Percentiles rank a stretch among this genome's conserved stretches.
These are phyloP conservation scores for Diaporthe citri DNA, from an alignment of 2,329 filamentous ascomycete species.

Conservation along the genomic window DNA sequence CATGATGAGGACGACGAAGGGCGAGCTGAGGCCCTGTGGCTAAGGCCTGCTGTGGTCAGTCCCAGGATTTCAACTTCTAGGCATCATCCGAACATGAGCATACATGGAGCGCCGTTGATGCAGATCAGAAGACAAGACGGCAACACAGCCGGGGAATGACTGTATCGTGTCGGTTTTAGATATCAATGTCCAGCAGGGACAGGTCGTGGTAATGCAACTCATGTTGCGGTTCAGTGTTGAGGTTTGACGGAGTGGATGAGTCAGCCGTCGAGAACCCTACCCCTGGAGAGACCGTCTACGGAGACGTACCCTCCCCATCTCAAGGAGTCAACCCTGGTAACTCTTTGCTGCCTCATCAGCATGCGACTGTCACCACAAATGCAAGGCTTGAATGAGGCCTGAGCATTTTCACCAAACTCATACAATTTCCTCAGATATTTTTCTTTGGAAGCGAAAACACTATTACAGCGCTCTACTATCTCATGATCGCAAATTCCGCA, in stretches of 20 bases:
- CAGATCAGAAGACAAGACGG: neutral
- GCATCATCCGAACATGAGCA: neutral
- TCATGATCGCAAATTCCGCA: too few relatives aligned
- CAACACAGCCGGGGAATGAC: neutral
- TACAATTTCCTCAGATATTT: too few relatives aligned
- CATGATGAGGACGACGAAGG: neutral
- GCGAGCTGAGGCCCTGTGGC: neutral
- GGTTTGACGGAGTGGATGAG: neutral
- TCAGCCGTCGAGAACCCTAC: neutral
- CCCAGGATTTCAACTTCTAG: neutral
- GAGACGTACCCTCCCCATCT: neutral
- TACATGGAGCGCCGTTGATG: neutral
- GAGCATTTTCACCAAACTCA: too few relatives aligned
- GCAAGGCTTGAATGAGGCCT: neutral
- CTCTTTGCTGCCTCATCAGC: too few relatives aligned
- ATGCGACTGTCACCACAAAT: neutral
- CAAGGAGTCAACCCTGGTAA: too few relatives aligned
- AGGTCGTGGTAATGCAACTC: neutral
- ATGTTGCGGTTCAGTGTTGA: neutral
- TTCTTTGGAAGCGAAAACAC: too few relatives aligned
- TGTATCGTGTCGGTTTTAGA: too few relatives aligned
- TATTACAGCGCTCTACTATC: too few relatives aligned
- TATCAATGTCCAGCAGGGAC: neutral
- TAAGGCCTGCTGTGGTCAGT: conserved; percentile 6
- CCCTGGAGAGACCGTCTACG: neutral